A percentile compares a stretch with the other conserved stretches of the same genome.
Evolutionary conservation across 176 grass and related monocot genomes (phyloP).

Genomic region (Secale cereale): DNA sequence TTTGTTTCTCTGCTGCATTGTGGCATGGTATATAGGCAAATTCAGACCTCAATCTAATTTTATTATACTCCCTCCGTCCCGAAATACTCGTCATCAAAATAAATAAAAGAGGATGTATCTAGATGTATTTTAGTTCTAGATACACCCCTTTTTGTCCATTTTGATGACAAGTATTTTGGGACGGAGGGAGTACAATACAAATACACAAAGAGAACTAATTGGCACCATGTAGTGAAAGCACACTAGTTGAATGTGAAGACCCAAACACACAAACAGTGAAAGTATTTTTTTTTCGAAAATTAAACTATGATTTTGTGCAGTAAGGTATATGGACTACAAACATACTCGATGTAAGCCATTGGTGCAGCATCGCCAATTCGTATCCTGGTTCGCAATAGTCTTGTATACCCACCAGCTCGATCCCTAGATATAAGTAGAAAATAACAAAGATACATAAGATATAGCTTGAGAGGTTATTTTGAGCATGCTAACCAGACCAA

Average conservation of each 20-base stretch:
- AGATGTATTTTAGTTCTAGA: too few relatives aligned
- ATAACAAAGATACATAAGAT: neutral
- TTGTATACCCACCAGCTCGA: constrained; percentile 85
- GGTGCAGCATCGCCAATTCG: constrained; percentile 86
- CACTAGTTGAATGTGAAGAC: neutral
- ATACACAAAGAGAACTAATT: neutral
- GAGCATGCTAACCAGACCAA: neutral
- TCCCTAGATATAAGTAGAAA: constrained; percentile 37
- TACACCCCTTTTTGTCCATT: too few relatives aligned
- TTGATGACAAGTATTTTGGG: too few relatives aligned
- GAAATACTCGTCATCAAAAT: too few relatives aligned
- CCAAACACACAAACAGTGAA: neutral
- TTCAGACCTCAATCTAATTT: neutral
- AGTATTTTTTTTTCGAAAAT: neutral
- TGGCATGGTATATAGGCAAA: neutral
- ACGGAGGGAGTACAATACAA: too few relatives aligned
- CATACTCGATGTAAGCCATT: constrained; percentile 97
- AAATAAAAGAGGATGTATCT: too few relatives aligned
- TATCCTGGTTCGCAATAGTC: constrained; percentile 78
- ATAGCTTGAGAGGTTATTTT: neutral
- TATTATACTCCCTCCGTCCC: too few relatives aligned
- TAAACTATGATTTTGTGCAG: neutral
- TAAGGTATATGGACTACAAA: neutral
- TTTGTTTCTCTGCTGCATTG: neutral
- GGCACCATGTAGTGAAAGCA: neutral